Evolutionary conservation across 139 green algal species (phyloP), one percentile per base, ranked within the genome.

Genomic region (Chlamydomonas sp.): DNA sequence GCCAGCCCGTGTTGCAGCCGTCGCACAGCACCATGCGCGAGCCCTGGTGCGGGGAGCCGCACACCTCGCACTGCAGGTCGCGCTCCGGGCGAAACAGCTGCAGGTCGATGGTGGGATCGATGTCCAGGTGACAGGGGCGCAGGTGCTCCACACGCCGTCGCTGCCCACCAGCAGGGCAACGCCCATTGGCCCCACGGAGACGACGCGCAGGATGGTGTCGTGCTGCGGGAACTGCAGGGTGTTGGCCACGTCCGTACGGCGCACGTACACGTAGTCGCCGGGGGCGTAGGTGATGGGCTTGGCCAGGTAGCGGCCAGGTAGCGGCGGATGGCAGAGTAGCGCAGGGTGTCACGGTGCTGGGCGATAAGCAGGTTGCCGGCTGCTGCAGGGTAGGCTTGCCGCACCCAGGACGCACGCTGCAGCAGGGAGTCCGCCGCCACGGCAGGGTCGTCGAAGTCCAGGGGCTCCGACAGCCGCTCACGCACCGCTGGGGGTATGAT

Each of bases 21-120:
- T 96, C 95, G 85, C 94, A 97, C 74, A 96, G 85, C 87, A 97
- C 77, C 86, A 95, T 90, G 57, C 72, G 9, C 14, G 93, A 88
- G n/a, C 90, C 91, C 78, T 94, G 77, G 6, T 85, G 77, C 14
- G 72, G 62, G 3, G 77, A 79, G 73, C 85, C 86, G 87, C 94
- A 96, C 12, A 89, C 58, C 74, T 86, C n/a, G 82, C 94, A 96
- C 66, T 71, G 9, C 9, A 12, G 9, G 66, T 12, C 66, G 9
- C 9, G 66, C 66, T 71, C 9, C 9, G 9, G 66, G 12, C 9
- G 66, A 9, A 18, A 12, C 66, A 71, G 66, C 9, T 12, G 66
- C 66, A 71, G 9, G 66, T 71, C 66, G 9, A 71, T 71, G 66
- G 9, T 9, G 9, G 66, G 66, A 71, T 71, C 66, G 12, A 71